These are phyloP conservation scores for Colletotrichum incanum DNA, from an alignment of 2,329 filamentous ascomycete genomes.

Conservation along the genomic window DNA sequence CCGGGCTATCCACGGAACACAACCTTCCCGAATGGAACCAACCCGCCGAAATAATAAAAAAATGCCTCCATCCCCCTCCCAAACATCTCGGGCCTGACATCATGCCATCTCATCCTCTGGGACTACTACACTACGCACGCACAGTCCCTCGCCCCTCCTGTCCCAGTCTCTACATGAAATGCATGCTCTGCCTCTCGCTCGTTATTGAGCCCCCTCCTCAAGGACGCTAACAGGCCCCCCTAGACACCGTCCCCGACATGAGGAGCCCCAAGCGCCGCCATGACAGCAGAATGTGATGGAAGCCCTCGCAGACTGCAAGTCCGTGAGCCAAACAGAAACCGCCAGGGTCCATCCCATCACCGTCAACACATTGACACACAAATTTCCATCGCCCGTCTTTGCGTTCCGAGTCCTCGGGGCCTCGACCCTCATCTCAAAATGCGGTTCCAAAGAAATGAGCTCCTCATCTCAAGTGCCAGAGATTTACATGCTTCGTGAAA, in stretches of 20 bases:
- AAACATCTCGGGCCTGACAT: background rate
- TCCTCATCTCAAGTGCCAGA: background rate
- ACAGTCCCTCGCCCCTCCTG: background rate
- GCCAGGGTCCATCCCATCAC: background rate
- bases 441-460: background rate
- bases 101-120: background rate
- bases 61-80: background rate
- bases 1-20: background rate
- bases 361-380: background rate
- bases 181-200: background rate
- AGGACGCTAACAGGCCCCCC: background rate
- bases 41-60: background rate
- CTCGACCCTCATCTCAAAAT: no score
- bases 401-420: background rate
- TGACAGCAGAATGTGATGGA: background rate
- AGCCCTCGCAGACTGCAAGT: background rate
- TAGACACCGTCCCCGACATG: background rate
- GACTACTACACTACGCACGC: background rate
- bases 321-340: background rate
- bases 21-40: background rate
- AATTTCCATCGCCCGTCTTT: background rate
- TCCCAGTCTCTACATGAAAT: background rate
- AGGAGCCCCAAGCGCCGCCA: slow-evolving; percentile 5
- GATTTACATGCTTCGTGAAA: background rate
- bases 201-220: background rate